These are phyloP conservation scores for Colletotrichum godetiae DNA, from an alignment of 2,329 filamentous ascomycete genomes.

Conservation along the genomic window DNA sequence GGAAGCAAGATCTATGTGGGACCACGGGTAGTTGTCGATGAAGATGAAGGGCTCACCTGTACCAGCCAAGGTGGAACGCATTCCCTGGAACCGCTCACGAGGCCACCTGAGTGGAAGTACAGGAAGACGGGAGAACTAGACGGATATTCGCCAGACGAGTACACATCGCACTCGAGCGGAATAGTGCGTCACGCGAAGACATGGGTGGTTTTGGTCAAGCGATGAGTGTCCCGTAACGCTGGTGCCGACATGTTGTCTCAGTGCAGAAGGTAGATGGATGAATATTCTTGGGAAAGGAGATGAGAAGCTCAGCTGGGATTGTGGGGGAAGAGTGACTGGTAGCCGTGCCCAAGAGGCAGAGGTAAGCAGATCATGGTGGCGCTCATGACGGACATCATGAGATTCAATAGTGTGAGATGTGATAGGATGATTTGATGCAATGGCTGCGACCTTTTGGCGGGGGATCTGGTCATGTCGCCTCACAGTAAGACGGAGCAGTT, in stretches of 20 bases:
- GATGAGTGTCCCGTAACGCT: background rate
- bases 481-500: background rate
- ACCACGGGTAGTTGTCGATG: background rate
- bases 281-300: background rate
- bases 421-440: background rate
- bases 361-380: background rate
- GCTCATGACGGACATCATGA: background rate
- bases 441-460: background rate
- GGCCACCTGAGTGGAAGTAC: conserved; percentile 51
- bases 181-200: conserved; percentile 46
- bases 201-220: conserved; percentile 39
- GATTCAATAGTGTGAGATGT: background rate
- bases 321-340: background rate
- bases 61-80: conserved; percentile 50
- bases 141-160: conserved; percentile 40
- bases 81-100: conserved; percentile 45
- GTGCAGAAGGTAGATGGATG: background rate
- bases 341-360: too few species aligned
- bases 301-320: background rate
- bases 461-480: background rate
- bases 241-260: background rate
- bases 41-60: conserved; percentile 39
- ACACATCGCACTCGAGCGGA: conserved; percentile 50
- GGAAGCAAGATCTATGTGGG: background rate
- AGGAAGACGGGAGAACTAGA: conserved; percentile 44